Evolutionary conservation across 176 grass and related monocot genomes (phyloP).

Genomic region (Zea luxurians): DNA sequence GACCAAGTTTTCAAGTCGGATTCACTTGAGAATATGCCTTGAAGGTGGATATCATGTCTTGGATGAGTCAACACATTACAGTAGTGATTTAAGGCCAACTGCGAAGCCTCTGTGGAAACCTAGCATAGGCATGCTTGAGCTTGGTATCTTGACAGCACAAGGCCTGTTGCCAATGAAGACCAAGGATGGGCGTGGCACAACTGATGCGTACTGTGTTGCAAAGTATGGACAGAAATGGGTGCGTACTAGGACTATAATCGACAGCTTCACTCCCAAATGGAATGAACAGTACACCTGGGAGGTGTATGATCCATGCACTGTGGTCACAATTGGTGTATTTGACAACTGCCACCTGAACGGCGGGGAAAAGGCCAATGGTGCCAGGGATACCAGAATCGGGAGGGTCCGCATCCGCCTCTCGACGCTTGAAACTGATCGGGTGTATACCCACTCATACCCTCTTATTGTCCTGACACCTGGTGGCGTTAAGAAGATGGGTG

Average conservation of each 20-base stretch:
- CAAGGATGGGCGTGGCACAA: slow-evolving; percentile 73
- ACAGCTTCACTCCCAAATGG: slow-evolving; percentile 66
- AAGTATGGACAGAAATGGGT: slow-evolving; percentile 83
- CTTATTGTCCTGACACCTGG: slow-evolving; percentile 60
- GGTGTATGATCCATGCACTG: slow-evolving; percentile 68
- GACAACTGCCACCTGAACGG: slow-evolving; percentile 68
- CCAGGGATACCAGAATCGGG: slow-evolving; percentile 60
- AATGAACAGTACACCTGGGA: slow-evolving; percentile 82
- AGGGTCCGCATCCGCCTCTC: slow-evolving; percentile 73
- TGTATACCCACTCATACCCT: slow-evolving; percentile 72
- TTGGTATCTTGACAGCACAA: slow-evolving; percentile 65
- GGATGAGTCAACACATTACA: slow-evolving; percentile 76
- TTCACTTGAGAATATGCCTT: slow-evolving; percentile 65
- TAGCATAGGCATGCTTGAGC: slow-evolving; percentile 63
- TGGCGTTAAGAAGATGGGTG: slow-evolving; percentile 74
- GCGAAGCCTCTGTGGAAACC: slow-evolving; percentile 68
- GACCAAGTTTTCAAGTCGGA: slow-evolving; percentile 63
- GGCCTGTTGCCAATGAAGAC: slow-evolving; percentile 69
- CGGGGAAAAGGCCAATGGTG: slow-evolving; percentile 63
- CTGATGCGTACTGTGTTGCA: slow-evolving; percentile 70
- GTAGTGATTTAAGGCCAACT: slow-evolving; percentile 74
- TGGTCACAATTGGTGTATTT: slow-evolving; percentile 71
- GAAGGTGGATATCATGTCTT: slow-evolving; percentile 79
- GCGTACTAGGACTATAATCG: slow-evolving; percentile 67
- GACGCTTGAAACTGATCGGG: slow-evolving; percentile 64